A percentile compares a stretch with the other conserved stretches of the same genome.
Conservation (phyloP, 176 grass and related monocot genomes). For the Canna indica region DNA sequence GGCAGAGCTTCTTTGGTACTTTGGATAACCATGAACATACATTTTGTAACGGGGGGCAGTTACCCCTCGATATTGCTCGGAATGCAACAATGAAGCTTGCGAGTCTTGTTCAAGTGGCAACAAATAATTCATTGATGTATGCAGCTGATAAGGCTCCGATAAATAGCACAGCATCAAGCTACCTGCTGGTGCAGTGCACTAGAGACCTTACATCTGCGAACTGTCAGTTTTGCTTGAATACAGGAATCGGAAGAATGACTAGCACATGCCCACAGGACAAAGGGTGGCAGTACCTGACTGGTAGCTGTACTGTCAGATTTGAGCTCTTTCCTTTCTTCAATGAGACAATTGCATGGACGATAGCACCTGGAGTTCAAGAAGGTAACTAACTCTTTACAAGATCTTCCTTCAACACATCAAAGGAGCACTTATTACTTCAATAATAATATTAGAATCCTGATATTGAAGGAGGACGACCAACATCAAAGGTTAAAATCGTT, state of each 20-base stretch:
- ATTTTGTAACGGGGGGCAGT: not conserved
- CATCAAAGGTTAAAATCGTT: slow-evolving; percentile 1
- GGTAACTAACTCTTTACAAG: not conserved
- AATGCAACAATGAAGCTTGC: not conserved
- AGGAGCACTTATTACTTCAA: too few relatives aligned
- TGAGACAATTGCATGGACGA: not conserved
- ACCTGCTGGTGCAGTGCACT: slow-evolving; percentile 22
- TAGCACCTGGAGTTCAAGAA: not conserved
- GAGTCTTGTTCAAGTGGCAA: not conserved
- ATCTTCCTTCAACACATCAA: not conserved
- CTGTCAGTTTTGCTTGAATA: slow-evolving; percentile 9
- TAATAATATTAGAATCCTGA: not conserved
- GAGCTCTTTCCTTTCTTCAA: slow-evolving; percentile 6
- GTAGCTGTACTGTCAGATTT: slow-evolving; percentile 11
- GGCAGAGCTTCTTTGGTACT: not conserved
- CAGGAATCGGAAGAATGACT: not conserved
- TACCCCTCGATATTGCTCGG: not conserved
- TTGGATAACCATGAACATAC: not conserved
- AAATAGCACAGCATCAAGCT: not conserved
- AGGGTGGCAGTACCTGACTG: slow-evolving; percentile 3
- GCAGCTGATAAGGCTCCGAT: not conserved
- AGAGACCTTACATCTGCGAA: slow-evolving; percentile 2
- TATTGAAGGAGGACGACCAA: not conserved
- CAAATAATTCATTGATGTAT: slow-evolving; percentile 6
- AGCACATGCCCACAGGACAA: not conserved